Conservation (phyloP, 495 filamentous ascomycete genomes). For the Neurospora sp. region DNA sequence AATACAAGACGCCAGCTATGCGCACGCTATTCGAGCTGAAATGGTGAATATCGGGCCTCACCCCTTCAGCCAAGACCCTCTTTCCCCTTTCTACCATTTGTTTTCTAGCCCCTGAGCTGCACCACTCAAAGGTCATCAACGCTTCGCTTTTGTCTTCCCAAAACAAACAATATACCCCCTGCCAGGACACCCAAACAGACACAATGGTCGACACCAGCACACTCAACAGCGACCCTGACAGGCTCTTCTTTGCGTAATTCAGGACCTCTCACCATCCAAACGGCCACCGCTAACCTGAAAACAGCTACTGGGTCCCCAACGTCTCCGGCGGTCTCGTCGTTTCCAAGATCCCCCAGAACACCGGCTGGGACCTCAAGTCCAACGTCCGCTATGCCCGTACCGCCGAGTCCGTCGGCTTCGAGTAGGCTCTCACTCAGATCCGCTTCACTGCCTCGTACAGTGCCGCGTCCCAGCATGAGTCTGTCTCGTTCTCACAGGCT, state of each 20-base stretch:
- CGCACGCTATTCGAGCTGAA: background rate
- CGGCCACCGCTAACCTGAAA: background rate
- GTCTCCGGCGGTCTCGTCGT: slow-evolving; percentile 40
- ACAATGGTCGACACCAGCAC: slow-evolving; percentile 3
- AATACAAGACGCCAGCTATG: background rate
- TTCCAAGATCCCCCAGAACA: slow-evolving; percentile 37
- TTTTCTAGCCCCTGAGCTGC: background rate
- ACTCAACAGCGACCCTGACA: slow-evolving; percentile 12
- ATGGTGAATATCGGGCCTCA: background rate
- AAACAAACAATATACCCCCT: background rate
- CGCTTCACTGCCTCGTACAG: slow-evolving; percentile 41
- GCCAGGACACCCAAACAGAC: background rate
- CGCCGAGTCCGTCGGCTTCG: slow-evolving; percentile 35
- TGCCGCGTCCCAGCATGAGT: slow-evolving; percentile 39
- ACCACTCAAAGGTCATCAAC: background rate
- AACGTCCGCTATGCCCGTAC: slow-evolving; percentile 36
- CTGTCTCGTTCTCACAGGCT: slow-evolving; percentile 39
- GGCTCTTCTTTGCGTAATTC: slow-evolving; percentile 15
- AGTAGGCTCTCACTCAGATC: slow-evolving; percentile 40
- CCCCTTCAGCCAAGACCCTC: background rate
- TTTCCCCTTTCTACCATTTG: background rate
- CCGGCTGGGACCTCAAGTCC: slow-evolving; percentile 34
- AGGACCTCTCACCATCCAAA: no score
- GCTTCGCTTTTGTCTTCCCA: background rate
- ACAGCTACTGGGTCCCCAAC: slow-evolving; percentile 40